Conservation (phyloP, 495 filamentous ascomycete genomes). For the Monascus purpureus region DNA sequence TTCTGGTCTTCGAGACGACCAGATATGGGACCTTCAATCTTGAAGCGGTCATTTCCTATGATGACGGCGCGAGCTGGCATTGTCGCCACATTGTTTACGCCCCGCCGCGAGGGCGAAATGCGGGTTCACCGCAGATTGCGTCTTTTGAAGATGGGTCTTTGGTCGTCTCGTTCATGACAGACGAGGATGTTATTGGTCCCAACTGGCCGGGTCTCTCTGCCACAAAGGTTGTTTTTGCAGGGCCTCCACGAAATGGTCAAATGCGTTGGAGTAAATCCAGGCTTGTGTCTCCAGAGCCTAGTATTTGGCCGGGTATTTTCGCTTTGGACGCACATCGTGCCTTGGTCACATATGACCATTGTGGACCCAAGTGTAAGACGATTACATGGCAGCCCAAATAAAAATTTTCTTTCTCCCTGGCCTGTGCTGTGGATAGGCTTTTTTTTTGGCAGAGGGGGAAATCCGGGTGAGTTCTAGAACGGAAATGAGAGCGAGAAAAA, state of each 20-base stretch:
- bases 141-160: constrained; percentile 42
- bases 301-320: constrained; percentile 32
- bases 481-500: too few species aligned
- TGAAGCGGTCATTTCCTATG: constrained; percentile 41
- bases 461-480: too few species aligned
- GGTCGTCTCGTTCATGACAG: constrained; percentile 47
- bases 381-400: constrained; percentile 14
- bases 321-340: constrained; percentile 20
- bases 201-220: constrained; percentile 26
- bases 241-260: constrained; percentile 20
- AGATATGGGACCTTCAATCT: constrained; percentile 36
- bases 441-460: too few species aligned
- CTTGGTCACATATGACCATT: constrained; percentile 28
- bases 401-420: too few species aligned
- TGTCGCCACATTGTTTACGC: constrained; percentile 36
- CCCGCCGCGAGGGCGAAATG: constrained; percentile 30
- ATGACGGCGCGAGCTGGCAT: constrained; percentile 41
- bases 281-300: constrained; percentile 16
- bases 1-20: constrained; percentile 47
- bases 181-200: constrained; percentile 33
- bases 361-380: constrained; percentile 21
- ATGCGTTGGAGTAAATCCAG: constrained; percentile 19
- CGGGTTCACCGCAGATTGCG: constrained; percentile 45
- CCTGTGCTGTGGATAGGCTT: too few species aligned
- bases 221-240: constrained; percentile 26